Base-by-base conservation (phyloP, 176 grass and related monocot species). In the Cocos nucifera region DNA sequence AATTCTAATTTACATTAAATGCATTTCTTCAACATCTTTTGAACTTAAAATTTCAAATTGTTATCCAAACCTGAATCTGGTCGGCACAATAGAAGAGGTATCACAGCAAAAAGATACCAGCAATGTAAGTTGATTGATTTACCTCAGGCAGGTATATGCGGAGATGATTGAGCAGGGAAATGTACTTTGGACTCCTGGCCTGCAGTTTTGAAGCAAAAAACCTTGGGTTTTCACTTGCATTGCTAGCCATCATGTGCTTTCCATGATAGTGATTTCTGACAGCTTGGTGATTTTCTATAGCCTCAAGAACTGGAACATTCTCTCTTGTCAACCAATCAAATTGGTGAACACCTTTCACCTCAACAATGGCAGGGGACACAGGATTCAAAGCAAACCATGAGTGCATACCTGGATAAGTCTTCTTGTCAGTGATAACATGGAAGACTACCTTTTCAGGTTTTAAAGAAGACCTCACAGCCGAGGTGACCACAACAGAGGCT, bases 351-450 rank as follows among this genome's bases (percentile, higher is more conserved):
- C 87, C 84, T 79, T 91, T 97, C 48, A 92, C 87, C 79, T 88
- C 87, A 63, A 98, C 71, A 64, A 98, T 83, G 62, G 84, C 84
- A 57, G 78, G 78, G 62, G 65, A 65, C 30, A 86, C 65, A 62
- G 84, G 75, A 86, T 98, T 98, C 78, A 98, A 80, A 64, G 87
- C 92, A 85, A 91, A 97, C 92, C 92, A 97, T 32, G 92, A 97
- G 70, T 91, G 87, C 92, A 98, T 98, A 55, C 84, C 84, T 48
- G 93, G 87, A 79, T 98, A 98, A 17, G 93, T 98, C 79, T 92
- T 98, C 65, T 98, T 98, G 60, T 98, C 93, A 56, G 93, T 98
- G 58, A 98, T 86, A 19, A 98, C 76, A 78, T 98, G 93, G 71
- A 98, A 85, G 19, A 98, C 86, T 72, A 89, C 73, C 67, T 67